Conservation (phyloP, 345 rosid species). For the Populus euphratica region DNA sequence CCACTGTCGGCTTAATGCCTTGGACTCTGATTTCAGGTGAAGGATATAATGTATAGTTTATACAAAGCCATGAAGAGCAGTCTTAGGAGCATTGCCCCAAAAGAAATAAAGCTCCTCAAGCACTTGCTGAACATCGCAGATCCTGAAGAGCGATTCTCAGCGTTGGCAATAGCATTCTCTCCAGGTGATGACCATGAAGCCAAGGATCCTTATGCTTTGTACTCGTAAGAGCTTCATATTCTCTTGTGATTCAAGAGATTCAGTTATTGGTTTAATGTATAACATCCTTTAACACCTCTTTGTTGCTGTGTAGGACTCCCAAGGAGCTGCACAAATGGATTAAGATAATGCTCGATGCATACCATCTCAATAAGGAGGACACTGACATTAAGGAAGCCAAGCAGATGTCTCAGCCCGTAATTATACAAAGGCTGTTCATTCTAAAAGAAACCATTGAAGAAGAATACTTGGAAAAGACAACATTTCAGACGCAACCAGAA, state of each 20-base stretch:
- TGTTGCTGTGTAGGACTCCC: conserved; percentile 54
- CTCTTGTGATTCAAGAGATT: not conserved
- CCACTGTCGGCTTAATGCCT: not conserved
- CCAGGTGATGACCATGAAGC: conserved; percentile 70
- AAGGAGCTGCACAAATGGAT: conserved; percentile 95
- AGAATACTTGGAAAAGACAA: conserved; percentile 59
- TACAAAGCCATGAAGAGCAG: conserved; percentile 83
- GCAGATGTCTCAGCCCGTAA: conserved; percentile 78
- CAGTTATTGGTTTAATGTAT: not conserved
- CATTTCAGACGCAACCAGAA: conserved; percentile 8
- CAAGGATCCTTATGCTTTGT: conserved; percentile 64
- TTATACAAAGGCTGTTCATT: conserved; percentile 79
- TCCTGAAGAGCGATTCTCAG: conserved; percentile 94
- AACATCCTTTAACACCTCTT: not conserved
- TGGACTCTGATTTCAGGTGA: conserved; percentile 52
- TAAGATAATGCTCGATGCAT: conserved; percentile 81
- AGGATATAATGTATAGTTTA: conserved; percentile 72
- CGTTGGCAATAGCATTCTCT: conserved; percentile 81
- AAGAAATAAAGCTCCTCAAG: conserved; percentile 82
- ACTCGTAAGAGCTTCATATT: conserved; percentile 53
- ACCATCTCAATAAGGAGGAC: conserved; percentile 72
- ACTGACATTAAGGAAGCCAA: conserved; percentile 80
- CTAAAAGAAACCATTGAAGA: conserved; percentile 80
- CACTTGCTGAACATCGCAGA: conserved; percentile 79
- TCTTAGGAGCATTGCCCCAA: conserved; percentile 80